Percentiles rank a stretch among this genome's conserved stretches.
phyloP scores from a whole-genome alignment of 108 stramenopile species.

The Seminavis robusta region DNA sequence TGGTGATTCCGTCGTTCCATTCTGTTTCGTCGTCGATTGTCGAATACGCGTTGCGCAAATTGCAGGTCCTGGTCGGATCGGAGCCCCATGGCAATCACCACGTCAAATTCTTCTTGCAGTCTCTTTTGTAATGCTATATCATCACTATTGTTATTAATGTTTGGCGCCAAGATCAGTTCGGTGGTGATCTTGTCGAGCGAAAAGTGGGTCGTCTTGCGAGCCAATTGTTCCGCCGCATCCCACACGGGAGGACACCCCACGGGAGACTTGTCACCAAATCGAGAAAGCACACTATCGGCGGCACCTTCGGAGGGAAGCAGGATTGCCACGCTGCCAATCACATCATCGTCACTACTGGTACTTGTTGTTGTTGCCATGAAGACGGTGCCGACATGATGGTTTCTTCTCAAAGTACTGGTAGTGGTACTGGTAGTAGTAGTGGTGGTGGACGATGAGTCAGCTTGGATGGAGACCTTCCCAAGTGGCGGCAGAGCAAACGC shows the following conservation, averaged over 20 bases:
- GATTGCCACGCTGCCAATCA: no score
- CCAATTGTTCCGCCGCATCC: constrained; percentile 55
- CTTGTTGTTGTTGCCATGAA: no score
- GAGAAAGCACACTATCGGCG: no score
- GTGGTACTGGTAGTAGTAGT: no score
- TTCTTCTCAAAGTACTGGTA: no score
- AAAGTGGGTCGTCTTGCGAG: constrained; percentile 48
- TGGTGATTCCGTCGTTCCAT: constrained; percentile 10
- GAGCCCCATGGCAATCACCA: constrained; percentile 57
- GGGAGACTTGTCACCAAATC: constrained; percentile 62
- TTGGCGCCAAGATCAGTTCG: constrained; percentile 26
- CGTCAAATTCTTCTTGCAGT: constrained; percentile 32
- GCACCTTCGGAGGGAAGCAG: no score
- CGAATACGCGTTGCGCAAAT: constrained; percentile 34
- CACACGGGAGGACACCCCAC: constrained; percentile 35
- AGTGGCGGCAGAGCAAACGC: no score
- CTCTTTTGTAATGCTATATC: constrained; percentile 19
- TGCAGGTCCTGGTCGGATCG: constrained; percentile 31
- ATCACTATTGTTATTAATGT: constrained; percentile 9
- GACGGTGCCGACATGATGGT: no score
- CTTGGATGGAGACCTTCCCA: no score
- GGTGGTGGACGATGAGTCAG: no score
- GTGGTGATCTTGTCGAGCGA: constrained; percentile 50
- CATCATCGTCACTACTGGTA: no score
- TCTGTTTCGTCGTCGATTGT: constrained; percentile 5